Conservation (phyloP, 2,329 filamentous ascomycete species). For the Endoconidiophora polonica region DNA sequence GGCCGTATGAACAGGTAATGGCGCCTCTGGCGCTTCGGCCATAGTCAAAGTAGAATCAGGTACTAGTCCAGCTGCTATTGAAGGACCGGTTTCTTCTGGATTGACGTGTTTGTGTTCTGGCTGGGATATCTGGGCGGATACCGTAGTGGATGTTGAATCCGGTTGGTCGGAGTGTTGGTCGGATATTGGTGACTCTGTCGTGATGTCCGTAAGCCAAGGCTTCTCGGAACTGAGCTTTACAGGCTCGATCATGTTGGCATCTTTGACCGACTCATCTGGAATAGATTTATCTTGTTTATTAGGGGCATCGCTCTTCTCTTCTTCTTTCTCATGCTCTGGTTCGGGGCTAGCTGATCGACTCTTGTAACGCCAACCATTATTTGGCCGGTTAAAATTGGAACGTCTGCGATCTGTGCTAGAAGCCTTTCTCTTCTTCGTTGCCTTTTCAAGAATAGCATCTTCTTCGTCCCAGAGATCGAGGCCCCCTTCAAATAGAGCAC, state of each 20-base stretch:
- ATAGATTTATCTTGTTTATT: slow-evolving; percentile 7
- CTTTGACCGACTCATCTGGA: too few species aligned
- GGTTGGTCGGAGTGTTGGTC: background rate
- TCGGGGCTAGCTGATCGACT: slow-evolving; percentile 58
- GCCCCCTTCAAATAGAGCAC: slow-evolving; percentile 44
- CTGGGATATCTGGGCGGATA: too few species aligned
- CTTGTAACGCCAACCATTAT: slow-evolving; percentile 56
- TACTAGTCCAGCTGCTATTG: too few species aligned
- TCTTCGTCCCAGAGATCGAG: slow-evolving; percentile 58
- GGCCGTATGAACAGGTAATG: too few species aligned
- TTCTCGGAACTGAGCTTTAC: background rate
- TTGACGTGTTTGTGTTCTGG: too few species aligned
- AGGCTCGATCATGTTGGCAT: background rate
- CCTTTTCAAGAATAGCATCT: slow-evolving; percentile 17
- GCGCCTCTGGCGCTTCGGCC: background rate
- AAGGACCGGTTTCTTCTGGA: too few species aligned
- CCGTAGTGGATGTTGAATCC: background rate
- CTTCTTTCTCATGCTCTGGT: slow-evolving; percentile 17
- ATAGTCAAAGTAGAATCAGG: too few species aligned
- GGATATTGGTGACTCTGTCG: background rate
- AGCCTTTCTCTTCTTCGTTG: slow-evolving; percentile 37
- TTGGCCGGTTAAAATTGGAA: slow-evolving; percentile 33
- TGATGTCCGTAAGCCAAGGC: background rate
- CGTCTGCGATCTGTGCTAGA: slow-evolving; percentile 19
- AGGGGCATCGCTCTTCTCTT: too few species aligned